Evolutionary conservation across 163 green algal genomes (phyloP).

Genomic region (Prototheca cutis): DNA sequence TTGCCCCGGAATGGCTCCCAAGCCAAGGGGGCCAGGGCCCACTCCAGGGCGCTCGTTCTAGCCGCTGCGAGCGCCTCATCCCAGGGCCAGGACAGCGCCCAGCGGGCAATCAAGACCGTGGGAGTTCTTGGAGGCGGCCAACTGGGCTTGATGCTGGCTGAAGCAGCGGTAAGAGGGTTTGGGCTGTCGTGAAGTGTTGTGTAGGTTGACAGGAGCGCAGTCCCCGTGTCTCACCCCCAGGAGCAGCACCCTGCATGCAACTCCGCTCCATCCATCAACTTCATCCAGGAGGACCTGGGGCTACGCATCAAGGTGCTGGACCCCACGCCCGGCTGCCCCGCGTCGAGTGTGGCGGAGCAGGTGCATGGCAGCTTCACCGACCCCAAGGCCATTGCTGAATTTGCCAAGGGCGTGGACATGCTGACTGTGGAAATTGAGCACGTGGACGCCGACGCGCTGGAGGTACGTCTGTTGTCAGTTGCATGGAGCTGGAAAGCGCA

Average conservation of each 20-base stretch:
- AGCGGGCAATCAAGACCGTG: constrained; percentile 37
- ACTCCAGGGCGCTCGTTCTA: too few relatives aligned
- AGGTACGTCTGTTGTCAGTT: constrained; percentile 29
- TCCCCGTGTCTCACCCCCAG: neutral
- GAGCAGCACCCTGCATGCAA: neutral
- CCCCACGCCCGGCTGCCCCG: constrained; percentile 68
- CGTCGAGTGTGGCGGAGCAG: constrained; percentile 63
- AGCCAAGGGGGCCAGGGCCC: too few relatives aligned
- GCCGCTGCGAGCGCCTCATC: too few relatives aligned
- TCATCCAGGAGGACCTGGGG: constrained; percentile 69
- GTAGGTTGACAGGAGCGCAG: neutral
- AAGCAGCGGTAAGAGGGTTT: constrained; percentile 60
- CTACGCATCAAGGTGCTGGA: constrained; percentile 82
- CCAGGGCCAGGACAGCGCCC: too few relatives aligned
- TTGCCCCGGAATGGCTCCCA: too few relatives aligned
- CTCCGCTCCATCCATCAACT: neutral
- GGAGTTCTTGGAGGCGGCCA: constrained; percentile 93
- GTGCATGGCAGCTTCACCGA: constrained; percentile 77
- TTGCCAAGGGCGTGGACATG: constrained; percentile 57
- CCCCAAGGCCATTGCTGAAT: constrained; percentile 42
- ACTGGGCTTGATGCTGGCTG: constrained; percentile 91
- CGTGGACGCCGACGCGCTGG: constrained; percentile 80
- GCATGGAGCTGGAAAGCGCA: neutral
- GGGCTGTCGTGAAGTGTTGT: neutral
- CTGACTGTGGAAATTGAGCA: constrained; percentile 99